A percentile compares a stretch with the other conserved stretches of the same genome.
Evolutionary conservation across 305 asterid species (phyloP).

Genomic region (Striga hermonthica): DNA sequence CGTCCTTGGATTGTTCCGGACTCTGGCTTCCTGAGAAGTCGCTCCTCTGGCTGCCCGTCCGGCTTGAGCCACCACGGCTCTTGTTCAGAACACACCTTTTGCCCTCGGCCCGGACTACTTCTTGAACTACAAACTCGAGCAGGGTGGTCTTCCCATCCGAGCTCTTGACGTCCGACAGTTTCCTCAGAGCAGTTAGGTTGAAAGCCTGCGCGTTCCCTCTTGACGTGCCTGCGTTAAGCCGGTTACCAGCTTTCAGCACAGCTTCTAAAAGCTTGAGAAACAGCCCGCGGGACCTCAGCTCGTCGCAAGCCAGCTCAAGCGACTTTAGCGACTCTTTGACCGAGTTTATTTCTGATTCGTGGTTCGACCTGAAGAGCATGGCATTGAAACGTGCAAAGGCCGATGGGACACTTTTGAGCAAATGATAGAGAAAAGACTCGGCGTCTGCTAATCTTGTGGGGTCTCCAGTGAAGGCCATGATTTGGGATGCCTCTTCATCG

Average conservation of each 20-base stretch:
- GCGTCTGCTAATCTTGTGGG: conserved; percentile 76
- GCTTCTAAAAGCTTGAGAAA: conserved; percentile 95
- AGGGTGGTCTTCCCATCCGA: conserved; percentile 84
- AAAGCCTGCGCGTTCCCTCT: conserved; percentile 94
- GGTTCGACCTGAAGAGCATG: conserved; percentile 66
- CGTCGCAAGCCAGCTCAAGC: conserved; percentile 73
- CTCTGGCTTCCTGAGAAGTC: conserved; percentile 26
- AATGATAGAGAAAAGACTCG: conserved; percentile 79
- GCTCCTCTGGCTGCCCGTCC: conserved; percentile 41
- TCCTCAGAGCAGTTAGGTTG: conserved; percentile 70
- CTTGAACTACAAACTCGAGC: conserved; percentile 89
- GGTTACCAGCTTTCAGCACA: conserved; percentile 79
- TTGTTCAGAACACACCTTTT: conserved; percentile 60
- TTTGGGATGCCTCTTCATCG: conserved; percentile 56
- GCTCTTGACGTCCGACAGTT: conserved; percentile 84
- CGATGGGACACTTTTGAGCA: conserved; percentile 76
- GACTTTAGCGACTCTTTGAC: conserved; percentile 50
- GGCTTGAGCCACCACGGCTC: conserved; percentile 45
- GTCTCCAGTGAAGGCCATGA: conserved; percentile 68
- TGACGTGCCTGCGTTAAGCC: conserved; percentile 80
- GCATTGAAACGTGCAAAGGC: conserved; percentile 70
- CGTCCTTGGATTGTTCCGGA: conserved; percentile 43
- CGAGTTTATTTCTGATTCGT: conserved; percentile 45
- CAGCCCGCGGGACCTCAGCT: conserved; percentile 75
- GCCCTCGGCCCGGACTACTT: conserved; percentile 87